Evolutionary conservation across 2,329 filamentous ascomycete genomes (phyloP).

Genomic region (Endoconidiophora polonica): DNA sequence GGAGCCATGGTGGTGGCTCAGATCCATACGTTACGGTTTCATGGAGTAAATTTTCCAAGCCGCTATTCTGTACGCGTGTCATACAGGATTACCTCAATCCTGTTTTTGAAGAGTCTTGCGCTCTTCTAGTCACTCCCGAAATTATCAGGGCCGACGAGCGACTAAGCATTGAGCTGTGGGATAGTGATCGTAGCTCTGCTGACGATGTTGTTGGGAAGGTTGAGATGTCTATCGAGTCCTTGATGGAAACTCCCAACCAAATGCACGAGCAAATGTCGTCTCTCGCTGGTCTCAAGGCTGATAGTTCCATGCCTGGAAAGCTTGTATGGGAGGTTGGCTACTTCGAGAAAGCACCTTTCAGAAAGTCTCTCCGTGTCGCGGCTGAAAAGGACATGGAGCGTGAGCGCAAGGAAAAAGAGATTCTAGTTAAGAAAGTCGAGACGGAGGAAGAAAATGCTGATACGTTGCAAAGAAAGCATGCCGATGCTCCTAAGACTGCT

Average conservation of each 20-base stretch:
- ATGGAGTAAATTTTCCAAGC: slow-evolving; percentile 94
- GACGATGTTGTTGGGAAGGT: slow-evolving; percentile 94
- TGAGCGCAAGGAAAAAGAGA: slow-evolving; percentile 10
- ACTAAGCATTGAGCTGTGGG: slow-evolving; percentile 87
- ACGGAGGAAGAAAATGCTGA: background rate
- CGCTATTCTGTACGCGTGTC: slow-evolving; percentile 92
- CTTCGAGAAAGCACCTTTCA: slow-evolving; percentile 80
- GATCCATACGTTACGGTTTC: slow-evolving; percentile 91
- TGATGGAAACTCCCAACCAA: slow-evolving; percentile 79
- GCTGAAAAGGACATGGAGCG: slow-evolving; percentile 48
- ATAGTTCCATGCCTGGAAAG: slow-evolving; percentile 78
- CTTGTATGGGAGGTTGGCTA: slow-evolving; percentile 94
- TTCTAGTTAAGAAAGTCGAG: slow-evolving; percentile 3
- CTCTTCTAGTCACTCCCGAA: slow-evolving; percentile 72
- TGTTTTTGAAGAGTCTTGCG: slow-evolving; percentile 75
- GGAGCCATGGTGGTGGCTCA: slow-evolving; percentile 70
- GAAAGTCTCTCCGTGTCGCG: slow-evolving; percentile 58
- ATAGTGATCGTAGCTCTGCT: slow-evolving; percentile 78
- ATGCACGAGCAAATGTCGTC: slow-evolving; percentile 85
- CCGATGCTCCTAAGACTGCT: background rate
- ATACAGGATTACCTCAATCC: slow-evolving; percentile 92
- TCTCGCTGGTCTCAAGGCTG: slow-evolving; percentile 66
- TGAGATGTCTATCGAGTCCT: slow-evolving; percentile 81
- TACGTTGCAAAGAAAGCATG: background rate
- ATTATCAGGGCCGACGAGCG: slow-evolving; percentile 89